Evolutionary conservation across 2,329 filamentous ascomycete species (phyloP).

Genomic region (Aspergillus amoenus): DNA sequence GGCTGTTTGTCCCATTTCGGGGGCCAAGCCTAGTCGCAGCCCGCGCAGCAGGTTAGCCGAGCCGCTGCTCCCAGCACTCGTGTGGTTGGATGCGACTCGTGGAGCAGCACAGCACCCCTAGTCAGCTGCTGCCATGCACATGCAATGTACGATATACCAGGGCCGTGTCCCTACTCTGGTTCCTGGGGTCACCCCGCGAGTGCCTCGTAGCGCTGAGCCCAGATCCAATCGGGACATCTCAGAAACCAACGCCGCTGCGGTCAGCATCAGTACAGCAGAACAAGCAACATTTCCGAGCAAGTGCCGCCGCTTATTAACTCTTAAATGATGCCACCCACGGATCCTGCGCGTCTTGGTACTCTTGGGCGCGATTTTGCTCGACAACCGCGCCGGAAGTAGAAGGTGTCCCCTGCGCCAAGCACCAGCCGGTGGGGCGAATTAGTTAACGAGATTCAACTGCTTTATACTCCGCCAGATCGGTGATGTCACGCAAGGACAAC

Average conservation of each 20-base stretch:
- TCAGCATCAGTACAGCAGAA: neutral
- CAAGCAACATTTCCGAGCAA: neutral
- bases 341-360: neutral
- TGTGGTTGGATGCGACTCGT: neutral
- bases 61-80: neutral
- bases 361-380: neutral
- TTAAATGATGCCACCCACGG: neutral
- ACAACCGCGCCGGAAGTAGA: neutral
- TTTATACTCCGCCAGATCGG: too few relatives aligned
- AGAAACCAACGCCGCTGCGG: too few relatives aligned
- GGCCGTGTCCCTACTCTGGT: neutral
- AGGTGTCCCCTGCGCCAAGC: neutral
- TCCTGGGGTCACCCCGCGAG: neutral
- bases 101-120: too few relatives aligned
- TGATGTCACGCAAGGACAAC: neutral
- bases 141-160: neutral
- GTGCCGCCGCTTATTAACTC: neutral
- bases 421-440: neutral
- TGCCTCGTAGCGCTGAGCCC: neutral
- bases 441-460: neutral
- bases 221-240: neutral
- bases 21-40: neutral
- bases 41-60: neutral
- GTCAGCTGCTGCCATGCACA: neutral
- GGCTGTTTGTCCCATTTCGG: neutral